Evolutionary conservation across 495 filamentous ascomycete species (phyloP), one percentile per base, ranked within the genome.

Genomic region (Penicillium robsamsonii): DNA sequence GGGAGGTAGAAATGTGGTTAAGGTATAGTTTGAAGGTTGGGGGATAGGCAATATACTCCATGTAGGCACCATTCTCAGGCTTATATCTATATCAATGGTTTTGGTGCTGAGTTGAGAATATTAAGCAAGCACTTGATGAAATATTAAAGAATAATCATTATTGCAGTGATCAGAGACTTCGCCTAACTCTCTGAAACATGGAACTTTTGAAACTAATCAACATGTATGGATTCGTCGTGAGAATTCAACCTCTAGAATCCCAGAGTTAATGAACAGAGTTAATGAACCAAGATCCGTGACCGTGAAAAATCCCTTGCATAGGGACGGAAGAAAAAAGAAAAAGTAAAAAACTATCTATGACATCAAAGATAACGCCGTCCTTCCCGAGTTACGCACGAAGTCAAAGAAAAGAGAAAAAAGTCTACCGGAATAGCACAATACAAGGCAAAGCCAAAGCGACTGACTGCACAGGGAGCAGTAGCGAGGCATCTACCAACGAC

Each of bases 401-500:
- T 56, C 56, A 60, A 68, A 59, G 64, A 59, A 65, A 62, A 18
- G 31, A 27, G 25, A 59, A 51, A 22, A 64, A 65, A 61, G 66
- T 74, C 70, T 75, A 75, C 71, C 70, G 63, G 57, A 46, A 59
- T 61, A 66, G 59, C 51, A 57, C 55, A 54, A 66, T 65, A 70
- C 65, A 68, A 68, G 67, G 64, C 70, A 61, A 54, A 51, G 57
- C n/a, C 70, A 61, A 54, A 51, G 57, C n/a, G 35, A n/a, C 35
- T 38, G 61, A 64, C 52, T 66, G 60, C 42, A 53, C 59, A 53
- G 46, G 58, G 31, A 41, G 49, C 48, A 49, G 59, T 53, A 64
- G 62, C 56, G 47, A 40, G 53, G 52, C 50, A 53, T 55, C 40
- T 46, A 86, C 82, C 82, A 86, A 66, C 83, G 80, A 59, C 83